phyloP scores from a whole-genome alignment of 768 basidiomycete species.

The Termitomyces sp. region DNA sequence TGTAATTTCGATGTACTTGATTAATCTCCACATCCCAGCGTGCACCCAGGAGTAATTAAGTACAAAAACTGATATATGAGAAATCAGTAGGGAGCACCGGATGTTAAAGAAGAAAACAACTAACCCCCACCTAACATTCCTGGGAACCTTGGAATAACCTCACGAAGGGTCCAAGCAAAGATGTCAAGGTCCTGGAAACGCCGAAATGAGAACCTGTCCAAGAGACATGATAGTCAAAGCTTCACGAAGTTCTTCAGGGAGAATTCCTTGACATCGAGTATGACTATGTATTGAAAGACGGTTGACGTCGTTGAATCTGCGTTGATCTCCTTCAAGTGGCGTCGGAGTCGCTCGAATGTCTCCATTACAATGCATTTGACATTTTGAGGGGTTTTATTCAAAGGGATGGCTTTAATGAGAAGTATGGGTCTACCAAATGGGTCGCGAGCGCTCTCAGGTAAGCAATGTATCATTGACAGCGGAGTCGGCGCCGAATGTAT shows the following conservation, averaged over 20 bases:
- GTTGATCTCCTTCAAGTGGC: slow-evolving; percentile 48
- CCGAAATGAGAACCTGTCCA: slow-evolving; percentile 6
- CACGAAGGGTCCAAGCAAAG: slow-evolving; percentile 56
- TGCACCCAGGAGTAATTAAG: slow-evolving; percentile 74
- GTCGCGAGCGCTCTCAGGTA: slow-evolving; percentile 50
- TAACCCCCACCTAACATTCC: slow-evolving; percentile 72
- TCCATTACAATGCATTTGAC: slow-evolving; percentile 38
- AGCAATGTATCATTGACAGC: slow-evolving; percentile 36
- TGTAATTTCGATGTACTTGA: slow-evolving; percentile 42
- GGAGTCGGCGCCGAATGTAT: slow-evolving; percentile 22
- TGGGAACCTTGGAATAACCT: slow-evolving; percentile 65
- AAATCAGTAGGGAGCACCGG: slow-evolving; percentile 5
- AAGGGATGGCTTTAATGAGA: slow-evolving; percentile 39
- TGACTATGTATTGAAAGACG: slow-evolving; percentile 57
- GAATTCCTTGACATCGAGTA: slow-evolving; percentile 57
- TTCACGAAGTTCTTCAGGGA: slow-evolving; percentile 52
- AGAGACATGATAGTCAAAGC: slow-evolving; percentile 1
- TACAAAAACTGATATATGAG: slow-evolving; percentile 45
- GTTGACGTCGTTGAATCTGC: slow-evolving; percentile 24
- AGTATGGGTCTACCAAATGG: slow-evolving; percentile 63
- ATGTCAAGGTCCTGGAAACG: slow-evolving; percentile 49
- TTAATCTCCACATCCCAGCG: slow-evolving; percentile 58
- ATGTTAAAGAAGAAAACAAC: neutral
- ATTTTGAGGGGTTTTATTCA: slow-evolving; percentile 31
- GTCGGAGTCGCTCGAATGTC: slow-evolving; percentile 51